These are phyloP conservation scores for Verticillium dahliae DNA, from an alignment of 2,329 filamentous ascomycete genomes.

Conservation along the genomic window DNA sequence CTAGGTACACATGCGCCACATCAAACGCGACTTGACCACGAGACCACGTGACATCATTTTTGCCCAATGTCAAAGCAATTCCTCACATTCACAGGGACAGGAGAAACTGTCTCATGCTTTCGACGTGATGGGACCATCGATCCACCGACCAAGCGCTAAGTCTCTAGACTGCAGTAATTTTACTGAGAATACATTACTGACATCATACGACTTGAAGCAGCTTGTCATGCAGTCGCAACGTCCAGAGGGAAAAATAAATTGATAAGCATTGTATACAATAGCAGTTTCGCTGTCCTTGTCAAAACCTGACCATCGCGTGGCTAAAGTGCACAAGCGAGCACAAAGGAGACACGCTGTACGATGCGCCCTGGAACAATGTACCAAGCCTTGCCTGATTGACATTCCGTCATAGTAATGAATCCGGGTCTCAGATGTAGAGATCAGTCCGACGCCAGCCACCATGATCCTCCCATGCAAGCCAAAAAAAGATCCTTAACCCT, in stretches of 20 bases:
- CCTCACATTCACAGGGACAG: too few relatives aligned
- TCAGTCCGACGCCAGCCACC: not conserved
- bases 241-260: too few relatives aligned
- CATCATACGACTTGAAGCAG: too few relatives aligned
- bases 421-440: not conserved
- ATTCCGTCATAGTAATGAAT: not conserved
- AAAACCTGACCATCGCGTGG: not conserved
- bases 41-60: not conserved
- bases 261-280: not conserved
- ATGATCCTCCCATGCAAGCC: not conserved
- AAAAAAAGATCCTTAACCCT: not conserved
- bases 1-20: too few relatives aligned
- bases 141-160: too few relatives aligned
- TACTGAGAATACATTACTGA: not conserved
- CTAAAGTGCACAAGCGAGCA: not conserved
- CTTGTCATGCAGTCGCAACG: not conserved
- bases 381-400: not conserved
- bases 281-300: not conserved
- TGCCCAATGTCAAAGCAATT: not conserved
- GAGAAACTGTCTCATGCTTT: too few relatives aligned
- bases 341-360: not conserved
- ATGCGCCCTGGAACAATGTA: not conserved
- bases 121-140: too few relatives aligned
- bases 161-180: too few relatives aligned
- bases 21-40: not conserved